Conservation (phyloP, 257 asterid species). For the Schizonepeta tenuifolia region DNA sequence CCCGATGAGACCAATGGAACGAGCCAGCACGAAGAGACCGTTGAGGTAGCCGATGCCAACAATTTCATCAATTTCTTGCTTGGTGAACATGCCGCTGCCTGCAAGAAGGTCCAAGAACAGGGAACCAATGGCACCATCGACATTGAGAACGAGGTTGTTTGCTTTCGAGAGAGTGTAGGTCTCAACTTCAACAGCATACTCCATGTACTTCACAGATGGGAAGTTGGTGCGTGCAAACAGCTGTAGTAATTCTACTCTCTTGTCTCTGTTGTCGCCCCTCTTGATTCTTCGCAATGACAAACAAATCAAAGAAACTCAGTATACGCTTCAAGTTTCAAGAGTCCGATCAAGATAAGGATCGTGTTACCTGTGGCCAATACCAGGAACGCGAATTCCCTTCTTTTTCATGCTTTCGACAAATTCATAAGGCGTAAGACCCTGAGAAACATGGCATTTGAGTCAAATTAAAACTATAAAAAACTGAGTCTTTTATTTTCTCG, state of each 20-base stretch:
- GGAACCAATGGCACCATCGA: slow-evolving; percentile 97
- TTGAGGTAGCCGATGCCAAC: slow-evolving; percentile 90
- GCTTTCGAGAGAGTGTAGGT: slow-evolving; percentile 93
- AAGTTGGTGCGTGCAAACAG: slow-evolving; percentile 74
- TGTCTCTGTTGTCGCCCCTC: slow-evolving; percentile 98
- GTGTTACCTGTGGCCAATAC: slow-evolving; percentile 92
- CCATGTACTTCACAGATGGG: slow-evolving; percentile 96
- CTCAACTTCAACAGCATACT: slow-evolving; percentile 91
- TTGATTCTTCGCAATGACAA: slow-evolving; percentile 60
- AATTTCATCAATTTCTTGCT: slow-evolving; percentile 89
- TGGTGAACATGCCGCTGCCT: slow-evolving; percentile 98
- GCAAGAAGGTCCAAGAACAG: slow-evolving; percentile 97
- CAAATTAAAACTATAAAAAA: slow-evolving; percentile 6
- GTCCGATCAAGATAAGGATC: neutral
- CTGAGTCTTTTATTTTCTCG: neutral
- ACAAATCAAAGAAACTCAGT: slow-evolving; percentile 10
- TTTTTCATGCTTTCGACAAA: slow-evolving; percentile 98
- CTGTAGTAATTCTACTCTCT: slow-evolving; percentile 89
- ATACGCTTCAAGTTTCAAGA: neutral
- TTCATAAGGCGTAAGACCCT: slow-evolving; percentile 91
- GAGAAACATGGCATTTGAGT: slow-evolving; percentile 19
- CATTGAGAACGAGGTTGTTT: slow-evolving; percentile 88
- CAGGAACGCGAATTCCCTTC: slow-evolving; percentile 99
- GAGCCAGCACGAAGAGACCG: slow-evolving; percentile 95
- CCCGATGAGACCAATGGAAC: slow-evolving; percentile 99